phyloP scores from a whole-genome alignment of 345 rosid genomes.

The Corymbia maculata region DNA sequence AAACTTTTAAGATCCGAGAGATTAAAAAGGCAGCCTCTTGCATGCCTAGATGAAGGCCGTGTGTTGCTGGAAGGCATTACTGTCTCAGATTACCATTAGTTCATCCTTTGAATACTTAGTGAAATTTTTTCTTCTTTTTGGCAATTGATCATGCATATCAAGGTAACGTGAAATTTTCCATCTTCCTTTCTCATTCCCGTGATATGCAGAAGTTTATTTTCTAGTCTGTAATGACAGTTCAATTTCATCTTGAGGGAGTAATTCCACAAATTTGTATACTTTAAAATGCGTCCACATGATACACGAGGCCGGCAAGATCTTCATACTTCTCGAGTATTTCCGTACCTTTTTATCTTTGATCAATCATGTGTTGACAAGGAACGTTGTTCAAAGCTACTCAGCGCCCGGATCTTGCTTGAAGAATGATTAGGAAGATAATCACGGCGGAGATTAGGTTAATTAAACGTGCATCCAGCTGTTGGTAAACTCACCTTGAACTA shows the following conservation, averaged over 20 bases:
- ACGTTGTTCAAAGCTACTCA: background rate
- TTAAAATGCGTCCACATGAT: background rate
- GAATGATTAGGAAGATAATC: background rate
- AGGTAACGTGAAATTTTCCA: background rate
- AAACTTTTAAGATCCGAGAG: fast-evolving
- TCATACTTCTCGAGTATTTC: background rate
- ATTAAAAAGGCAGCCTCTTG: background rate
- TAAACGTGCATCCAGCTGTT: background rate
- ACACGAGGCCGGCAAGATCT: background rate
- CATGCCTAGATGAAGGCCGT: background rate
- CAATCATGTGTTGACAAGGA: background rate
- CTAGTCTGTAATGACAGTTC: background rate
- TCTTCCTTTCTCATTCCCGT: background rate
- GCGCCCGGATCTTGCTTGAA: background rate
- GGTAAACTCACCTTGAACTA: background rate
- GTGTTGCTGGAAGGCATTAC: background rate
- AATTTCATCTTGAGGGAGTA: background rate
- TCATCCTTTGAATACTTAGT: background rate
- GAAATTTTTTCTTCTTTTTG: background rate
- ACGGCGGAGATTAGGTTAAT: background rate
- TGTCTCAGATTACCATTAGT: background rate
- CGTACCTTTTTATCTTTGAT: background rate
- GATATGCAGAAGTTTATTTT: background rate
- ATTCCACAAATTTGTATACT: background rate
- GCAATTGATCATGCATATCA: background rate